Evolutionary conservation across 2,329 filamentous ascomycete genomes (phyloP).

Genomic region (Aureobasidium sp.): DNA sequence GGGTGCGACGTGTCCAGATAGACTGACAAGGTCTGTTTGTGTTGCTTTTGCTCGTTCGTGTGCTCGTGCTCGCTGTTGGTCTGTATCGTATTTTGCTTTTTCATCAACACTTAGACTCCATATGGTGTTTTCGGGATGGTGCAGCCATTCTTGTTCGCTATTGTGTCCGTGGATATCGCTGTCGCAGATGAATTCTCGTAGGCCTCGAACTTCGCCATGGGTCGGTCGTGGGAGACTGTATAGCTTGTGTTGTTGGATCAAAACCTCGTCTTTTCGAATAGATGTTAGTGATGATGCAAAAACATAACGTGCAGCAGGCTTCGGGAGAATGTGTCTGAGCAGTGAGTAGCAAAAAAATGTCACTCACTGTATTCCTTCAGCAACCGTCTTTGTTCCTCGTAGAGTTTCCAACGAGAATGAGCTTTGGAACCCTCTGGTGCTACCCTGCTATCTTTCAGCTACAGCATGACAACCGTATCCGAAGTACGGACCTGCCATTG

Average conservation of each 20-base stretch:
- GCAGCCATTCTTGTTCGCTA: conserved; percentile 13
- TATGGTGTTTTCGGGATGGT: conserved; percentile 19
- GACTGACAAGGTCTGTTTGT: conserved; percentile 3
- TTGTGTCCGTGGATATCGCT: neutral
- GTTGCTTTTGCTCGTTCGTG: conserved; percentile 4
- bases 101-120: conserved; percentile 16
- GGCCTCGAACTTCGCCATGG: neutral
- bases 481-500: too few species aligned
- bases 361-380: conserved; percentile 15
- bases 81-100: conserved; percentile 3
- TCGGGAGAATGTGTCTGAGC: neutral
- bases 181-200: conserved; percentile 7
- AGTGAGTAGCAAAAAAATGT: neutral
- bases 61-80: conserved; percentile 1
- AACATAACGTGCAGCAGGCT: neutral
- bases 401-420: neutral
- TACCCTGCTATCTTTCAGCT: neutral
- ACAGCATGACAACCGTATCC: neutral
- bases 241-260: conserved; percentile 4
- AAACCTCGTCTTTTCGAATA: neutral
- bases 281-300: neutral
- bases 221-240: neutral
- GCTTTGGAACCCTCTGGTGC: neutral
- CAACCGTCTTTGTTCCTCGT: conserved; percentile 5
- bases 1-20: neutral